phyloP scores from a whole-genome alignment of 2,329 filamentous ascomycete genomes.

The Chaetomium sp. region DNA sequence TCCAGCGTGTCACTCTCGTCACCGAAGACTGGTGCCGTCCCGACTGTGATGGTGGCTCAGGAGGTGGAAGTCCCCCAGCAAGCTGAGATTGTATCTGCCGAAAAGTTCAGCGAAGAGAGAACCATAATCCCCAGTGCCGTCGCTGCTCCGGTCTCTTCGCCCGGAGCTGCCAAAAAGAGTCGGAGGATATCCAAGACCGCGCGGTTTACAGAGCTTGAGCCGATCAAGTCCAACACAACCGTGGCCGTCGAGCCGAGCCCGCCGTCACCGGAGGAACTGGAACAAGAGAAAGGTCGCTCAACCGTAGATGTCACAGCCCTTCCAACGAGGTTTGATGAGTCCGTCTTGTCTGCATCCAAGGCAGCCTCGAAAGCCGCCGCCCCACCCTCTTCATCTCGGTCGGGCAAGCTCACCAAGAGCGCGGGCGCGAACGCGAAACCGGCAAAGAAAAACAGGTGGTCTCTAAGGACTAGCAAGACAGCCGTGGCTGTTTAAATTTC shows the following conservation, averaged over 20 bases:
- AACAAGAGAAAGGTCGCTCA: slow-evolving; percentile 12
- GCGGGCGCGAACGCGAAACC: slow-evolving; percentile 20
- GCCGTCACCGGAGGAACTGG: slow-evolving; percentile 3
- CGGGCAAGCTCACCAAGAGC: slow-evolving; percentile 24
- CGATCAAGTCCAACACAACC: slow-evolving; percentile 26
- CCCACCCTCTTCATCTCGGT: slow-evolving; percentile 10
- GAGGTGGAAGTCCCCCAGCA: neutral
- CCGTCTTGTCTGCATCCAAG: slow-evolving; percentile 15
- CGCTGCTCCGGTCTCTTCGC: neutral
- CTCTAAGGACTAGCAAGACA: slow-evolving; percentile 23
- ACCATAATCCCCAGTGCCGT: neutral
- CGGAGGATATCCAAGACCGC: slow-evolving; percentile 21
- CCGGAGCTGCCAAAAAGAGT: slow-evolving; percentile 1
- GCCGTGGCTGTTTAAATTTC: slow-evolving; percentile 25
- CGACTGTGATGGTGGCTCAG: slow-evolving; percentile 4
- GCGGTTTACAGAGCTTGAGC: slow-evolving; percentile 29
- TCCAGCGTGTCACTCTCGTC: slow-evolving; percentile 16
- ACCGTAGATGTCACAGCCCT: slow-evolving; percentile 9
- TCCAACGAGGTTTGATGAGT: slow-evolving; percentile 21
- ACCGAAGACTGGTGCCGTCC: slow-evolving; percentile 3
- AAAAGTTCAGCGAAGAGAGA: slow-evolving; percentile 9
- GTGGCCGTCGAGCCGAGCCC: slow-evolving; percentile 7
- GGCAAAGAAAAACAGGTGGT: slow-evolving; percentile 30
- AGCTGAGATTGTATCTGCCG: slow-evolving; percentile 2
- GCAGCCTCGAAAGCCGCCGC: slow-evolving; percentile 7